These are phyloP conservation scores for Rhizopogon vulgaris DNA, from an alignment of 768 basidiomycete genomes.

Conservation along the genomic window DNA sequence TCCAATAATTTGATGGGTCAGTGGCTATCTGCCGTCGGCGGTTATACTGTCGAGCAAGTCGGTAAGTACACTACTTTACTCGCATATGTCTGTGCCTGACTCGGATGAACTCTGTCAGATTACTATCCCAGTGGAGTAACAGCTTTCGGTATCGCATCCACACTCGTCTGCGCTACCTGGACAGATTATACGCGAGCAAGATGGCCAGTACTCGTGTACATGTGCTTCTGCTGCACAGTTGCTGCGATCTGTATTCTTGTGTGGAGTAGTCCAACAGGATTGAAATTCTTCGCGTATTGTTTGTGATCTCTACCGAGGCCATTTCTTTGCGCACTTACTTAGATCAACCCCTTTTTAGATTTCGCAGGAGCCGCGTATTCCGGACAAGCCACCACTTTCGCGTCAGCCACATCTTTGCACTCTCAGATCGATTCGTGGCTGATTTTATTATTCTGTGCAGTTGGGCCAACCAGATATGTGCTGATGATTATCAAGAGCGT, in stretches of 20 bases:
- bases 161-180: slow-evolving; percentile 56
- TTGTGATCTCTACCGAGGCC: slow-evolving; percentile 13
- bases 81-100: background rate
- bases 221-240: slow-evolving; percentile 48
- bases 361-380: slow-evolving; percentile 63
- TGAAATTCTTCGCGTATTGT: slow-evolving; percentile 79
- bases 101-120: slow-evolving; percentile 25
- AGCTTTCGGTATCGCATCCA: slow-evolving; percentile 58
- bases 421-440: background rate
- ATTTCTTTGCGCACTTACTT: background rate
- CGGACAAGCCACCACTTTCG: slow-evolving; percentile 73
- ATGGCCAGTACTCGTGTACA: slow-evolving; percentile 63
- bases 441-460: slow-evolving; percentile 23
- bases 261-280: slow-evolving; percentile 50
- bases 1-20: slow-evolving; percentile 72
- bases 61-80: slow-evolving; percentile 26
- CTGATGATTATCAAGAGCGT: slow-evolving; percentile 65
- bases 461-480: slow-evolving; percentile 77
- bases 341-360: slow-evolving; percentile 26
- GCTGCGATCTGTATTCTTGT: slow-evolving; percentile 55
- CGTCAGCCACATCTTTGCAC: slow-evolving; percentile 31
- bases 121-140: slow-evolving; percentile 62
- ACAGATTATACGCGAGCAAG: slow-evolving; percentile 53
- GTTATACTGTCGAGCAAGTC: slow-evolving; percentile 58
- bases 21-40: slow-evolving; percentile 57